A percentile compares a stretch with the other conserved stretches of the same genome.
Conservation (phyloP, 805 yeast species). For the Saturnispora dispora region DNA sequence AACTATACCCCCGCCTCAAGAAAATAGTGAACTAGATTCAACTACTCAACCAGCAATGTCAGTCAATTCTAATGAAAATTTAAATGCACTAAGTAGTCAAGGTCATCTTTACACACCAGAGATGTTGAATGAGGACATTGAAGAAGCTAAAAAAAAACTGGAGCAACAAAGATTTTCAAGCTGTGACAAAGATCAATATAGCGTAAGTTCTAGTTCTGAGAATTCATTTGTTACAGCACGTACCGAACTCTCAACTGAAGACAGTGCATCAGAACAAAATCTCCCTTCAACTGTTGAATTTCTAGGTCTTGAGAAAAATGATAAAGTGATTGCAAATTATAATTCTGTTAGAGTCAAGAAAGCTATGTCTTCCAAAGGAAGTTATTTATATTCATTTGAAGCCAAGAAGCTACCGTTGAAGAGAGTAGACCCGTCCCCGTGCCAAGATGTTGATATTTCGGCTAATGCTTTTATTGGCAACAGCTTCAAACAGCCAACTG, state of each 20-base stretch:
- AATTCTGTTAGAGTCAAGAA: conserved; percentile 3
- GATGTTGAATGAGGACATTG: conserved; percentile 3
- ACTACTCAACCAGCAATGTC: not conserved
- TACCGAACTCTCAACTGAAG: not conserved
- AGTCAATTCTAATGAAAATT: not conserved
- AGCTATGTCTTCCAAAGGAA: conserved; percentile 2
- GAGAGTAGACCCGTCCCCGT: conserved; percentile 8
- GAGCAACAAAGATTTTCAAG: not conserved
- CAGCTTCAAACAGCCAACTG: not conserved
- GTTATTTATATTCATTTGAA: conserved; percentile 8
- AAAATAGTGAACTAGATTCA: not conserved
- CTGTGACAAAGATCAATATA: not conserved
- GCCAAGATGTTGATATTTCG: conserved; percentile 1
- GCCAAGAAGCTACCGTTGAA: conserved; percentile 6
- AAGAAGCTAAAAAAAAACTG: not conserved
- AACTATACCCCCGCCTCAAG: not conserved
- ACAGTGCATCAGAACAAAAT: not conserved
- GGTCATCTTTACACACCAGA: not conserved
- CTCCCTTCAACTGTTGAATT: not conserved
- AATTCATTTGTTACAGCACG: conserved; percentile 21
- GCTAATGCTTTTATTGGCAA: not conserved
- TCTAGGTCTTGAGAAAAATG: not conserved
- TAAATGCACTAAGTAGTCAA: not conserved
- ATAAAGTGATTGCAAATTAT: not conserved
- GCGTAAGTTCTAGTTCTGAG: conserved; percentile 10